phyloP scores from a whole-genome alignment of 345 rosid genomes.

The Arabis hirsuta region DNA sequence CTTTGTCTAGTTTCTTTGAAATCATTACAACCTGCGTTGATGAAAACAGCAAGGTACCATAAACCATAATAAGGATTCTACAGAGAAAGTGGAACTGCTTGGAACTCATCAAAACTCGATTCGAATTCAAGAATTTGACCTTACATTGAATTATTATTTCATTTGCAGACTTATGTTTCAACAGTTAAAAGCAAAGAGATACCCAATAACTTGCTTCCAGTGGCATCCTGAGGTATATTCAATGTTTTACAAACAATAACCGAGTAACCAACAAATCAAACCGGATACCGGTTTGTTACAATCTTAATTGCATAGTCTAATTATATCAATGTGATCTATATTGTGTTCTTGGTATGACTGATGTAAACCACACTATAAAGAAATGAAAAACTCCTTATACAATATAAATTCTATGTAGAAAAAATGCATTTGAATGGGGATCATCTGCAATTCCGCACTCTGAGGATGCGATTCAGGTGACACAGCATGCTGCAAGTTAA shows the following conservation, averaged over 20 bases:
- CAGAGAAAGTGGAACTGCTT: too few species aligned
- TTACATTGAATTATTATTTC: not conserved
- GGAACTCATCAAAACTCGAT: too few species aligned
- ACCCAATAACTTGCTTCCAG: slow-evolving; percentile 90
- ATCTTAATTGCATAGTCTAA: too few species aligned
- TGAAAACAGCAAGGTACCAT: slow-evolving; percentile 64
- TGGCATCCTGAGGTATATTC: slow-evolving; percentile 93
- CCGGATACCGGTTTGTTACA: too few species aligned
- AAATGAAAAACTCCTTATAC: not conserved
- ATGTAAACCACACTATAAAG: too few species aligned
- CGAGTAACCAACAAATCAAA: too few species aligned
- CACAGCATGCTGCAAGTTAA: slow-evolving; percentile 80
- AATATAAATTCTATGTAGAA: slow-evolving; percentile 51
- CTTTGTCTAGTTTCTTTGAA: slow-evolving; percentile 74
- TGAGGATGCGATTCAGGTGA: slow-evolving; percentile 85
- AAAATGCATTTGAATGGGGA: slow-evolving; percentile 96
- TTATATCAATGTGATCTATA: too few species aligned
- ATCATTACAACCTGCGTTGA: slow-evolving; percentile 76
- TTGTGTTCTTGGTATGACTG: too few species aligned
- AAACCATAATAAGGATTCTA: not conserved
- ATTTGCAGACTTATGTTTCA: slow-evolving; percentile 77
- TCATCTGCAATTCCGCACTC: slow-evolving; percentile 80
- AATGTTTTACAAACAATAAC: too few species aligned
- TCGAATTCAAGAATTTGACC: too few species aligned
- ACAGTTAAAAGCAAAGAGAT: slow-evolving; percentile 69